Evolutionary conservation across 2,329 filamentous ascomycete genomes (phyloP).

Genomic region (Cadophora sp.): DNA sequence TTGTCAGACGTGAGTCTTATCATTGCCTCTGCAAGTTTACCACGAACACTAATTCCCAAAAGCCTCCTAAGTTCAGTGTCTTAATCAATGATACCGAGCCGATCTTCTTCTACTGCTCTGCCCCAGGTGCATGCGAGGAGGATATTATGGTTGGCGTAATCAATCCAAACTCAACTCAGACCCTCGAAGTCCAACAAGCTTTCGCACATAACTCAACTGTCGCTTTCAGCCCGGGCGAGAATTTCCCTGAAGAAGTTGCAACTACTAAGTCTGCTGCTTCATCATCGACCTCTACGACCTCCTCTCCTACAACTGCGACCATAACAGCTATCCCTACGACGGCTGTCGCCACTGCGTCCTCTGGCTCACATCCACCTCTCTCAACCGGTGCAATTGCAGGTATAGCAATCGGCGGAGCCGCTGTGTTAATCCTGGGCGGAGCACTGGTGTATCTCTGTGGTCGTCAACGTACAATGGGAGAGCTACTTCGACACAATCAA

Average conservation of each 20-base stretch:
- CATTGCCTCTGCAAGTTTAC: background rate
- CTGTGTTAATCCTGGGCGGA: conserved; percentile 31
- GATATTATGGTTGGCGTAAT: conserved; percentile 81
- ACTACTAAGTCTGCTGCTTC: conserved; percentile 26
- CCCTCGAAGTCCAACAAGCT: conserved; percentile 32
- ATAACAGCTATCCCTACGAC: conserved; percentile 10
- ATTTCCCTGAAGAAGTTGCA: conserved; percentile 32
- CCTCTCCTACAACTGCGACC: conserved; percentile 16
- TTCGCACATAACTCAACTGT: conserved; percentile 34
- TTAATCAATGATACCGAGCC: conserved; percentile 66
- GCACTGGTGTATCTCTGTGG: conserved; percentile 37
- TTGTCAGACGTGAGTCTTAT: conserved; percentile 47
- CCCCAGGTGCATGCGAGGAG: conserved; percentile 65
- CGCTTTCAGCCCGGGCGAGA: conserved; percentile 35
- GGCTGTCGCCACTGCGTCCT: background rate
- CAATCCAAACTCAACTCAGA: conserved; percentile 55
- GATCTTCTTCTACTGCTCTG: conserved; percentile 75
- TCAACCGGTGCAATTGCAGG: conserved; percentile 38
- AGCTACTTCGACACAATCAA: conserved; percentile 31
- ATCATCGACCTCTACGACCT: conserved; percentile 23
- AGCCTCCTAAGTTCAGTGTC: conserved; percentile 50
- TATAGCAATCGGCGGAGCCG: conserved; percentile 35
- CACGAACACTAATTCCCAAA: conserved; percentile 5
- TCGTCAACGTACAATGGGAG: conserved; percentile 35
- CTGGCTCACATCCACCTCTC: conserved; percentile 26